These are phyloP conservation scores for Malus hybrid DNA, from an alignment of 331 rosid genomes.

Conservation along the genomic window DNA sequence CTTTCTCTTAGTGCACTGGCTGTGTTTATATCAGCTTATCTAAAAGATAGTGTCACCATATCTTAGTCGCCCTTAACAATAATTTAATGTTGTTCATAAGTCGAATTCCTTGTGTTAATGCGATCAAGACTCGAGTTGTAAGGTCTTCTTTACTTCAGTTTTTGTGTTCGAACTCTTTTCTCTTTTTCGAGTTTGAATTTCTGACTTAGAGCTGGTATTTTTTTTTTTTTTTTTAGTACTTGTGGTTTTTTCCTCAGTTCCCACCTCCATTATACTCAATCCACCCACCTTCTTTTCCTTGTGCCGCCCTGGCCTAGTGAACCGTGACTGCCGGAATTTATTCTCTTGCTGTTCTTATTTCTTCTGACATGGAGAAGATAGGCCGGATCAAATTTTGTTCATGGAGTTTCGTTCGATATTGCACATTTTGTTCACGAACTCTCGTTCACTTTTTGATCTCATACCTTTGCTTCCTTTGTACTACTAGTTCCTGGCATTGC, in stretches of 20 bases:
- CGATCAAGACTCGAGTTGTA: neutral
- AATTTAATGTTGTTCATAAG: neutral
- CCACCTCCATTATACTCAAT: neutral
- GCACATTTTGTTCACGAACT: no score
- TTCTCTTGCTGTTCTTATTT: no score
- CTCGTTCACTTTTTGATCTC: no score
- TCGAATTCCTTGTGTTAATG: neutral
- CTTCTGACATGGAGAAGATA: no score
- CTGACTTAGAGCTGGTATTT: neutral
- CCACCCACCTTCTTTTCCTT: neutral
- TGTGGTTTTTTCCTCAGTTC: neutral
- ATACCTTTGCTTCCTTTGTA: no score
- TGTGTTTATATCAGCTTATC: constrained; percentile 13
- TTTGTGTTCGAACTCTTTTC: neutral
- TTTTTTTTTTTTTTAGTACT: neutral
- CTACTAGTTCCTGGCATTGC: no score
- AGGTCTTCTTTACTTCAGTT: neutral
- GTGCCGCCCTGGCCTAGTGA: no score
- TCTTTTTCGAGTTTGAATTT: neutral
- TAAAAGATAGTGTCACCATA: constrained; percentile 2
- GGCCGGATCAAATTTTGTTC: no score
- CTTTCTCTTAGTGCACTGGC: constrained; percentile 19
- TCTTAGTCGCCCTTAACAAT: neutral
- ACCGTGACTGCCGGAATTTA: no score
- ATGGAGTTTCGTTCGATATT: no score